Conservation (phyloP, 306 rosid genomes). For the Ormosia semicastrata region DNA sequence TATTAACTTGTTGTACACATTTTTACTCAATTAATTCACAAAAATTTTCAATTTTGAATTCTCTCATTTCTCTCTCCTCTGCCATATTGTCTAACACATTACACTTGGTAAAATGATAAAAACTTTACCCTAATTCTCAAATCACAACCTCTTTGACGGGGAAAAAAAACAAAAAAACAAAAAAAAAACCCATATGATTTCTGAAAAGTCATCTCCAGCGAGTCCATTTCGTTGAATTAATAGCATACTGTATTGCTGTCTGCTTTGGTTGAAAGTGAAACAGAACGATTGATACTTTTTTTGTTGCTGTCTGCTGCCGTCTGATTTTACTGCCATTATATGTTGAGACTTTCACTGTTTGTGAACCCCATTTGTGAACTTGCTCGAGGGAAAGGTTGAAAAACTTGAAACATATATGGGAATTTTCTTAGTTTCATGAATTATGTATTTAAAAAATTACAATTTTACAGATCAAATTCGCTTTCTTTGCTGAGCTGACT, state of each 20-base stretch:
- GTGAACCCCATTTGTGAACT: too few relatives aligned
- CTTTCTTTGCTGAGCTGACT: not conserved
- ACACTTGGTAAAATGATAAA: too few relatives aligned
- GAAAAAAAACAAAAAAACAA: not conserved
- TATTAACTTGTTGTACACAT: too few relatives aligned
- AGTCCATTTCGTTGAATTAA: conserved; percentile 21
- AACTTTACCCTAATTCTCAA: not conserved
- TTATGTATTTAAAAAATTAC: not conserved
- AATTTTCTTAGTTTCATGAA: not conserved
- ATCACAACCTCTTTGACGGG: not conserved
- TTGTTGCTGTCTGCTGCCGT: not conserved
- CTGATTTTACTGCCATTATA: not conserved
- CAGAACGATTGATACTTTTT: not conserved
- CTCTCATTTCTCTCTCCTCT: too few relatives aligned
- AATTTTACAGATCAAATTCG: not conserved
- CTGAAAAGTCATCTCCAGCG: not conserved
- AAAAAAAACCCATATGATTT: not conserved
- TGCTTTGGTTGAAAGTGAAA: not conserved
- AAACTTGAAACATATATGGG: not conserved
- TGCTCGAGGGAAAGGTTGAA: too few relatives aligned
- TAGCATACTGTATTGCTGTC: not conserved
- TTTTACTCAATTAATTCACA: too few relatives aligned
- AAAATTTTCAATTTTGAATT: too few relatives aligned
- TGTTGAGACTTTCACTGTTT: not conserved
- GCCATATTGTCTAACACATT: too few relatives aligned